Evolutionary conservation across 371 early-diverging fungal genomes (phyloP), one percentile per base, ranked within the genome.

Genomic region (Mucor irregularis): DNA sequence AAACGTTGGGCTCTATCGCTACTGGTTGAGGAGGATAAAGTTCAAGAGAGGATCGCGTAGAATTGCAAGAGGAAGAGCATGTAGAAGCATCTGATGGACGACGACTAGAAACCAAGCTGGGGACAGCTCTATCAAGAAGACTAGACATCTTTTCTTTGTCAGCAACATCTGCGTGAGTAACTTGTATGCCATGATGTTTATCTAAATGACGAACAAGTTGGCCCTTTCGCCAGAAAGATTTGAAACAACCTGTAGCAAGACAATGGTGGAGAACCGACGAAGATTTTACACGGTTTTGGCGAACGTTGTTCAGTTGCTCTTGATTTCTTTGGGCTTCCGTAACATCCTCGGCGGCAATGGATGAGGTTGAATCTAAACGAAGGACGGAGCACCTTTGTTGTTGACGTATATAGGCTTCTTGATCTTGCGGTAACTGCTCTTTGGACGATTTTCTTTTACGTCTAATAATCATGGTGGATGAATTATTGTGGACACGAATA

Each of bases 401-500:
- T 48, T 74, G 73, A 14, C 64, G 62, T 9, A 62, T 28, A 31
- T 78, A 72, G 17, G 66, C 74, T 50, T 70, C 68, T 57, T 74
- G 71, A 28, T 71, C 72, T 16, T 59, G 47, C 11, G 48, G 28
- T 53, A 39, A 14, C 39, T 55, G 34, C 53, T 56, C 10, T 61
- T 61, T 50, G 43, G 61, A 45, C 44, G 74, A 30, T 13, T 45
- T 58, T 45, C 51, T 50, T 50, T 34, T 44, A 4, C 50, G 25
- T 0, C 56, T 26, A 22, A 68, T 35, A 17, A 58, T 45, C 4
- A 70, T 58, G 4, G 70, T 57, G 14, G 67, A 61, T 0, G 71
- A 68, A 14, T 66, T 50, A 1, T 68, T 70, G 56, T 89, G 90
- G 31, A 84, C 85, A 35, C 85, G 74, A 21, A 84, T 73, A 66